phyloP scores from a whole-genome alignment of 805 yeast genomes.

The Spathaspora girioi region DNA sequence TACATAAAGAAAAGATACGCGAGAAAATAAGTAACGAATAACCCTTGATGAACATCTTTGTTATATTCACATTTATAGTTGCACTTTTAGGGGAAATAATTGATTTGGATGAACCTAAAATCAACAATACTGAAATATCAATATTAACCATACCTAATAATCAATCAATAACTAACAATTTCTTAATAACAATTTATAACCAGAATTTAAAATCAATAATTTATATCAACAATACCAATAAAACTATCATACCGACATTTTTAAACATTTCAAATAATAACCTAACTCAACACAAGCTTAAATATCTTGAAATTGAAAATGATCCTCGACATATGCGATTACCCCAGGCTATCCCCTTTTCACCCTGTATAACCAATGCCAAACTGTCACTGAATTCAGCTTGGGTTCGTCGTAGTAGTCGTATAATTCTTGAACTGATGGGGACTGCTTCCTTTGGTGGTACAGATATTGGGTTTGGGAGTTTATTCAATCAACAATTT shows the following conservation, averaged over 20 bases:
- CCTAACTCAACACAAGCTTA: neutral
- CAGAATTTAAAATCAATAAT: conserved; percentile 3
- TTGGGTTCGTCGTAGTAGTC: neutral
- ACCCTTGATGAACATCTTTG: neutral
- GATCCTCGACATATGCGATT: neutral
- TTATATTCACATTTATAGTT: neutral
- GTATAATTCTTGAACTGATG: neutral
- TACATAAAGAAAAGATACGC: neutral
- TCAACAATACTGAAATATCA: neutral
- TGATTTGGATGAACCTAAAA: conserved; percentile 2
- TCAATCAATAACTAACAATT: neutral
- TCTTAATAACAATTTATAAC: neutral
- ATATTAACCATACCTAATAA: too few relatives aligned
- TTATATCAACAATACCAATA: neutral
- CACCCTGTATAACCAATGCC: conserved; percentile 1
- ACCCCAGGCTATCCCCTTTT: neutral
- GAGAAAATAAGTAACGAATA: too few relatives aligned
- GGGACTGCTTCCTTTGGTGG: neutral
- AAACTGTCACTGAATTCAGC: neutral
- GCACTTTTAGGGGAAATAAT: neutral
- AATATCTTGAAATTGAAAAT: conserved; percentile 2
- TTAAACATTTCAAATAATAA: neutral
- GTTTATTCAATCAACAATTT: neutral
- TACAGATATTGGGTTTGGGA: neutral
- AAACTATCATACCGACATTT: conserved; percentile 4